Conservation (phyloP, 805 yeast species). For the Tetrapisispora arboricola region DNA sequence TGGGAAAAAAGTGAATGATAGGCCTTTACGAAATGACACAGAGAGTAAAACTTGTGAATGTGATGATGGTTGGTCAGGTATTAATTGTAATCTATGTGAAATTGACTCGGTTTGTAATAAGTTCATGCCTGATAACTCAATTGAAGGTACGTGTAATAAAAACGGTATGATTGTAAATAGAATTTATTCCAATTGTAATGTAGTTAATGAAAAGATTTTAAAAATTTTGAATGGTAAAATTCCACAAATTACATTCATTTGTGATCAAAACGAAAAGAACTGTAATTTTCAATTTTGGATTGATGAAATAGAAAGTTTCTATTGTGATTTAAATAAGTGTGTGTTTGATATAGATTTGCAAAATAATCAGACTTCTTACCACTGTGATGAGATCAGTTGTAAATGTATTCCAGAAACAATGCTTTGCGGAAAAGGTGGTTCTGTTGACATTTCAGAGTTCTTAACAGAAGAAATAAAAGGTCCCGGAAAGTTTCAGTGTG, state of each 20-base stretch:
- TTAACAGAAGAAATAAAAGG: constrained; percentile 82
- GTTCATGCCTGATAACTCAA: constrained; percentile 70
- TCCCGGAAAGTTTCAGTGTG: constrained; percentile 87
- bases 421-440: constrained; percentile 90
- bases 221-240: constrained; percentile 66
- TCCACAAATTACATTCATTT: constrained; percentile 89
- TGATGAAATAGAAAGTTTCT: constrained; percentile 80
- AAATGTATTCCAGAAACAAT: constrained; percentile 84
- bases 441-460: constrained; percentile 90
- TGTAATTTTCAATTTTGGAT: constrained; percentile 98
- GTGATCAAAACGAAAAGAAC: constrained; percentile 51
- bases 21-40: constrained; percentile 53
- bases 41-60: constrained; percentile 48
- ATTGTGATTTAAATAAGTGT: constrained; percentile 74
- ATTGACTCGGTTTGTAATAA: constrained; percentile 68
- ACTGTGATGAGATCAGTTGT: constrained; percentile 71
- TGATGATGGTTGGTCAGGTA: constrained; percentile 83
- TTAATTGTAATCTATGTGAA: constrained; percentile 83
- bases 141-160: constrained; percentile 81
- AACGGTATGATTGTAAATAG: constrained; percentile 74
- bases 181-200: constrained; percentile 88
- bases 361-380: constrained; percentile 61
- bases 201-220: constrained; percentile 78
- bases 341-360: constrained; percentile 51
- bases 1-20: constrained; percentile 26